These are phyloP conservation scores for Taphrina wiesneri DNA, from an alignment of 1,139 yeast species.

Conservation along the genomic window DNA sequence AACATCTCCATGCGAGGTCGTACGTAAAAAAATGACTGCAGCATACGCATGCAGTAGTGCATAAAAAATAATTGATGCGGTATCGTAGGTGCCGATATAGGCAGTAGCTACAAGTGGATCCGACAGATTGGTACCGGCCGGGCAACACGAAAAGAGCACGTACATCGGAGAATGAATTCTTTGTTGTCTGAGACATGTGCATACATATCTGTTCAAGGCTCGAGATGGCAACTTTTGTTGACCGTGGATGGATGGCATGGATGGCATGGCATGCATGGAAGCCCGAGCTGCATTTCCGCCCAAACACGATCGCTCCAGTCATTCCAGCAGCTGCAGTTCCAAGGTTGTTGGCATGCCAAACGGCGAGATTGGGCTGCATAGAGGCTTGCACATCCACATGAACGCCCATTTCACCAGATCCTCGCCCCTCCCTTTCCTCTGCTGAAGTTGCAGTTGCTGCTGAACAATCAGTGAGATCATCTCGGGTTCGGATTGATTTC, in stretches of 20 bases:
- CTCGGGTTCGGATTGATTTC: too few relatives aligned
- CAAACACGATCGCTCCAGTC: too few relatives aligned
- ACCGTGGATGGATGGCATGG: background rate
- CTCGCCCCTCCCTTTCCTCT: background rate
- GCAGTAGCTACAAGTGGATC: too few relatives aligned
- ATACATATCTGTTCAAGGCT: background rate
- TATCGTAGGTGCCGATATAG: too few relatives aligned
- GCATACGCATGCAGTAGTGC: background rate
- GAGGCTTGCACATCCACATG: background rate
- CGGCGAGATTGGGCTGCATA: constrained; percentile 3
- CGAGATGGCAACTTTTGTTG: background rate
- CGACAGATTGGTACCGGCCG: background rate
- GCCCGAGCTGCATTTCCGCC: too few relatives aligned
- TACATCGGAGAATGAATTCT: background rate
- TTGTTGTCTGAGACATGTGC: background rate
- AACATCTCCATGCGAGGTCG: too few relatives aligned
- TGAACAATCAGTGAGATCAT: too few relatives aligned
- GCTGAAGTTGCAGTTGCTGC: too few relatives aligned
- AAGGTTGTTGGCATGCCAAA: background rate
- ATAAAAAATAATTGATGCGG: background rate
- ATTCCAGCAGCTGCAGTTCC: constrained; percentile 4
- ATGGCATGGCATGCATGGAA: too few relatives aligned
- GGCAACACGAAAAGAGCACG: background rate
- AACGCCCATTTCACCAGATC: background rate
- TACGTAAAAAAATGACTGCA: too few relatives aligned